phyloP scores from a whole-genome alignment of 1,139 yeast species.

The Wickerhamiella infanticola region DNA sequence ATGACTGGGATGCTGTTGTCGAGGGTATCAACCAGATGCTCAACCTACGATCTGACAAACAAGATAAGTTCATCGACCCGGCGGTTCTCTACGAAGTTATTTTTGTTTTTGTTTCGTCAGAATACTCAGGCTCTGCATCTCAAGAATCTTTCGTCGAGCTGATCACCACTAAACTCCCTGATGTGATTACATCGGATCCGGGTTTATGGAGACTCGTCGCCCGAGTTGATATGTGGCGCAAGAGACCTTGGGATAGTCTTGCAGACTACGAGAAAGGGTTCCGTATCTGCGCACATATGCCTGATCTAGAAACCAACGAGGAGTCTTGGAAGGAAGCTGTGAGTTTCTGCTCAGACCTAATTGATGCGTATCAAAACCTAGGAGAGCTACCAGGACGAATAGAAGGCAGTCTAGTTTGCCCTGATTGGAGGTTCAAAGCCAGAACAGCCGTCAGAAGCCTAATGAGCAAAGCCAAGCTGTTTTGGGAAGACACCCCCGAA shows the following conservation, averaged over 20 bases:
- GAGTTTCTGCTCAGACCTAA: constrained; percentile 61
- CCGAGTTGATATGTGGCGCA: constrained; percentile 75
- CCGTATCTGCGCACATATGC: constrained; percentile 47
- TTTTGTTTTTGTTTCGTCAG: constrained; percentile 42
- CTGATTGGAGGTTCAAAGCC: constrained; percentile 84
- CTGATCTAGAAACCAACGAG: constrained; percentile 50
- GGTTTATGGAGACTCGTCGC: constrained; percentile 77
- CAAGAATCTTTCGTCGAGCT: constrained; percentile 58
- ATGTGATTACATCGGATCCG: constrained; percentile 52
- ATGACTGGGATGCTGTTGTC: constrained; percentile 79
- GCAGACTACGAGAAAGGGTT: constrained; percentile 81
- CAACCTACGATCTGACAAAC: constrained; percentile 35
- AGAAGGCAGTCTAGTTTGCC: constrained; percentile 71
- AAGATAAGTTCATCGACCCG: constrained; percentile 58
- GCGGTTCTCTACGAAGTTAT: constrained; percentile 64
- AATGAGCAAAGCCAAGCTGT: constrained; percentile 58
- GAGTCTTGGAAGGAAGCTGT: constrained; percentile 64
- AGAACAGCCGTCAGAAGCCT: constrained; percentile 55
- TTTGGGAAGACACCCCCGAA: constrained; percentile 48
- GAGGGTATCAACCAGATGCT: constrained; percentile 54
- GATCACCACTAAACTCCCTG: constrained; percentile 49
- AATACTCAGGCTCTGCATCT: constrained; percentile 23
- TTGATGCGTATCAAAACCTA: constrained; percentile 73
- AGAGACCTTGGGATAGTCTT: constrained; percentile 73
- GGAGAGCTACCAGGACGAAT: constrained; percentile 81